Conservation (phyloP, 1,284 basidiomycete genomes). For the Boletus calvinii region DNA sequence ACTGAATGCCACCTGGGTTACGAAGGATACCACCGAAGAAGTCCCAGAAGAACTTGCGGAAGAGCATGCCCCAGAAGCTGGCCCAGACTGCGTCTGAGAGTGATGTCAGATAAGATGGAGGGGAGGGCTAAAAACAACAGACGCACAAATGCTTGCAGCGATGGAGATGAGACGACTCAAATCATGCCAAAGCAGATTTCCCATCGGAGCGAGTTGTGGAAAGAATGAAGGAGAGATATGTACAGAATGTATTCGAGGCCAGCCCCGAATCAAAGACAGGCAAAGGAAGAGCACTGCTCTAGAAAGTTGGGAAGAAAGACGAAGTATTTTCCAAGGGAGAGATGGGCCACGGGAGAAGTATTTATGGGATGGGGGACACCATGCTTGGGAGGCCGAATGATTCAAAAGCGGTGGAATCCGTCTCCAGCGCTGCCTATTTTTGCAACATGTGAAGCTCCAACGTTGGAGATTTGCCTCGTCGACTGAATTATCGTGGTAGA, state of each 20-base stretch:
- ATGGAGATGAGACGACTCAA: constrained; percentile 72
- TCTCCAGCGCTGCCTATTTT: too few species aligned
- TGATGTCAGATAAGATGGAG: constrained; percentile 9
- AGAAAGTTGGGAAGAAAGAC: too few species aligned
- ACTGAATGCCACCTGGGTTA: constrained; percentile 79
- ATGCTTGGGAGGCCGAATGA: too few species aligned
- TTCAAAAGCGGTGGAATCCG: too few species aligned
- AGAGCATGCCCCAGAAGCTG: constrained; percentile 72
- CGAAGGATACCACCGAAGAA: constrained; percentile 69
- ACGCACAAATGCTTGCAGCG: constrained; percentile 74
- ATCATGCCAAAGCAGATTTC: constrained; percentile 81
- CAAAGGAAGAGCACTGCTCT: not conserved
- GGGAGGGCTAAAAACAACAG: not conserved
- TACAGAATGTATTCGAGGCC: constrained; percentile 12
- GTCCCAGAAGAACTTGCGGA: constrained; percentile 92
- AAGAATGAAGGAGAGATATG: not conserved
- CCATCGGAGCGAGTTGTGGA: constrained; percentile 52
- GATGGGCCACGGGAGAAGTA: too few species aligned
- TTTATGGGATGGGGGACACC: too few species aligned
- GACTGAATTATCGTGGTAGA: too few species aligned
- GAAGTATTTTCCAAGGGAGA: too few species aligned
- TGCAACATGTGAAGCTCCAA: too few species aligned
- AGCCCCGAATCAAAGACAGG: not conserved
- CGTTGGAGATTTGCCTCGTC: too few species aligned
- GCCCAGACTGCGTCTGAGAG: constrained; percentile 75